Base-by-base conservation (phyloP, 2,329 filamentous ascomycete species). In the Diplodia scrobiculata region DNA sequence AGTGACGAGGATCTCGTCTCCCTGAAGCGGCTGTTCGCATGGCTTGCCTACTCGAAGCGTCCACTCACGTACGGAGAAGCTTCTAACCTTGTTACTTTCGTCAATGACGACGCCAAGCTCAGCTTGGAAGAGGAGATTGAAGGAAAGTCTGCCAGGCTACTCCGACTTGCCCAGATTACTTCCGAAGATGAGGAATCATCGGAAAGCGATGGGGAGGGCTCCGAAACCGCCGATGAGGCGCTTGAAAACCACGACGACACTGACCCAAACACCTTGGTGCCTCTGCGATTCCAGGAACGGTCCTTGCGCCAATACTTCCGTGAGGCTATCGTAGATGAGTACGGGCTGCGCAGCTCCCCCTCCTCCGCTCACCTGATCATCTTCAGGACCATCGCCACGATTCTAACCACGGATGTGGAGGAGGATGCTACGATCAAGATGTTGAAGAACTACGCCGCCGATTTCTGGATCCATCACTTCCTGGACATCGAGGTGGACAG, bases 221-320 rank as follows among this genome's bases (percentile, higher is more conserved):
- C 52, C 9, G 67, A 71, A 10, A 66, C 67, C 14, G 68, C 64
- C 6, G 69, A 67, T 0, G 54, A 70, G 2, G 66, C 62, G 13
- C 60, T 69, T 13, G 53, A 55, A 13, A 51, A 68, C 13, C 62
- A 67, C 0, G 3, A n/a, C 1, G 67, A 65, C 13, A 41, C 66
- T 1, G 69, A 71, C 34, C 51, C 67, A 3, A 69, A 68, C 48
- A 67, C 59, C 17, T 29, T 65, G 5, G 34, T 62, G 7, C 55
- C 70, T 32, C 38, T 73, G 6, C 68, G 65, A 9, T 72, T 72
- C 45, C 71, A 73, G 64, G 71, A 73, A 34, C 66, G 71, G 5
- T 69, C 71, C 17, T 54, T 72, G 3, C 68, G 71, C 3, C 62
- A 73, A 38, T 72, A 71, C 52, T 73, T 72, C 66, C 68, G 64